Evolutionary conservation across 2,329 filamentous ascomycete species (phyloP).

Genomic region (Tolypocladium capitatum): DNA sequence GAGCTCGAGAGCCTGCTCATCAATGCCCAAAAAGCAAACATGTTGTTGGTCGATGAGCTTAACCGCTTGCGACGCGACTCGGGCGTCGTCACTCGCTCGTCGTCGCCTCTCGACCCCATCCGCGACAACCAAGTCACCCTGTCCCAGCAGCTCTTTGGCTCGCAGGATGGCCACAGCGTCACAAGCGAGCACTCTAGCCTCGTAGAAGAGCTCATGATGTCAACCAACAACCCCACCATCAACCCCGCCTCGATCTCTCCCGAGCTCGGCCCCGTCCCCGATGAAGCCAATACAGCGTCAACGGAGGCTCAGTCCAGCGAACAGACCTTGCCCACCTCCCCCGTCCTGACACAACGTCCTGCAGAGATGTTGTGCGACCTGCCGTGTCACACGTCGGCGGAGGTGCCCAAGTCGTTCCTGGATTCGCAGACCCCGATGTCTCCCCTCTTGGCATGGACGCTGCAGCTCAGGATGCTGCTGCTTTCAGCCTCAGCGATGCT

Average conservation of each 20-base stretch:
- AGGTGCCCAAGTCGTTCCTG: slow-evolving; percentile 35
- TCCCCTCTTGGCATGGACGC: slow-evolving; percentile 29
- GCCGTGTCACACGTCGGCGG: slow-evolving; percentile 97
- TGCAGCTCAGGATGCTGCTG: slow-evolving; percentile 46
- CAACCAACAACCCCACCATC: slow-evolving; percentile 34
- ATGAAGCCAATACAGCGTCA: slow-evolving; percentile 14
- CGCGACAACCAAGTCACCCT: slow-evolving; percentile 39
- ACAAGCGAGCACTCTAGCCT: slow-evolving; percentile 17
- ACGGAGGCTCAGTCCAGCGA: slow-evolving; percentile 11
- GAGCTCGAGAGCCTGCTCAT: slow-evolving; percentile 52
- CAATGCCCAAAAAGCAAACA: slow-evolving; percentile 42
- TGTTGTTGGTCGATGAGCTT: slow-evolving; percentile 35
- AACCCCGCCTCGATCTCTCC: slow-evolving; percentile 51
- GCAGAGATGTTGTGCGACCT: slow-evolving; percentile 99
- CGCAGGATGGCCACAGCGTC: slow-evolving; percentile 25
- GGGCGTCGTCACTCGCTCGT: slow-evolving; percentile 26
- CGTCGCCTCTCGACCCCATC: slow-evolving; percentile 28
- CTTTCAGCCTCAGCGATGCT: slow-evolving; percentile 56
- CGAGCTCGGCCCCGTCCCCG: slow-evolving; percentile 36
- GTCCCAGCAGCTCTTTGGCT: slow-evolving; percentile 44
- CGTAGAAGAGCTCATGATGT: slow-evolving; percentile 29
- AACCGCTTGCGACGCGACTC: slow-evolving; percentile 32
- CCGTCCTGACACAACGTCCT: slow-evolving; percentile 99
- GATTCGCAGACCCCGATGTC: slow-evolving; percentile 25
- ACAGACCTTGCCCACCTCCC: slow-evolving; percentile 32